phyloP scores from a whole-genome alignment of 2,329 filamentous ascomycete species.

The Aspergillus puulaauensis region DNA sequence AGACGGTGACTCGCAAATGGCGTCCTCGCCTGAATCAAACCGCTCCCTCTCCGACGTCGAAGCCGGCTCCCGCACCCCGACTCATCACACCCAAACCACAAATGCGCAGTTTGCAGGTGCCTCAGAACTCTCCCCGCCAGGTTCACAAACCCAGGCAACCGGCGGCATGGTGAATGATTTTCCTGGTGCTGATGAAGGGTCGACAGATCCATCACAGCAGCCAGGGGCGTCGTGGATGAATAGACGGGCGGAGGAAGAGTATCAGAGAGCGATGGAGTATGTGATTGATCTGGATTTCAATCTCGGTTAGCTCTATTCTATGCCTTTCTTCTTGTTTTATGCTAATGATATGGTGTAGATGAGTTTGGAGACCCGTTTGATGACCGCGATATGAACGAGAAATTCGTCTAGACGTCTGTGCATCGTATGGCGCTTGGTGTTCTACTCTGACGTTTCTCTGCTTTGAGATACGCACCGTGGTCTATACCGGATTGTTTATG shows the following conservation, averaged over 20 bases:
- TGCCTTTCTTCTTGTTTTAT: background rate
- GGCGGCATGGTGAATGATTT: background rate
- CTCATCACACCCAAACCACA: conserved; percentile 27
- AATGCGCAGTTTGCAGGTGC: conserved; percentile 21
- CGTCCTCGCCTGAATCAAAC: conserved; percentile 45
- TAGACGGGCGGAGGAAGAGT: conserved; percentile 59
- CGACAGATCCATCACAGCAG: conserved; percentile 5
- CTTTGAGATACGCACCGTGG: background rate
- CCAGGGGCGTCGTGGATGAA: conserved; percentile 56
- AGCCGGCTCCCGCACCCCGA: conserved; percentile 46
- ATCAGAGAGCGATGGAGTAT: conserved; percentile 48
- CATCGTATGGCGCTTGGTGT: conserved; percentile 12
- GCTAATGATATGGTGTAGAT: conserved; percentile 25
- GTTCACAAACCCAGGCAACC: conserved; percentile 43
- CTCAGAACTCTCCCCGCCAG: conserved; percentile 56
- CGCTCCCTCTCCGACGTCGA: conserved; percentile 36
- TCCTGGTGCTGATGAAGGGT: background rate
- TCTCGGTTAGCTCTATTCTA: conserved; percentile 36
- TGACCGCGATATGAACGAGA: conserved; percentile 38
- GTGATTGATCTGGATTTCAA: conserved; percentile 55
- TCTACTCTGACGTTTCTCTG: background rate
- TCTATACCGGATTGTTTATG: conserved; percentile 24
- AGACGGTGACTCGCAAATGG: conserved; percentile 59
- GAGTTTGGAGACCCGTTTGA: conserved; percentile 49
- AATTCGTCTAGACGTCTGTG: conserved; percentile 12